Evolutionary conservation across 208 protist species (phyloP).

Genomic region (Histomonas meleagridis): DNA sequence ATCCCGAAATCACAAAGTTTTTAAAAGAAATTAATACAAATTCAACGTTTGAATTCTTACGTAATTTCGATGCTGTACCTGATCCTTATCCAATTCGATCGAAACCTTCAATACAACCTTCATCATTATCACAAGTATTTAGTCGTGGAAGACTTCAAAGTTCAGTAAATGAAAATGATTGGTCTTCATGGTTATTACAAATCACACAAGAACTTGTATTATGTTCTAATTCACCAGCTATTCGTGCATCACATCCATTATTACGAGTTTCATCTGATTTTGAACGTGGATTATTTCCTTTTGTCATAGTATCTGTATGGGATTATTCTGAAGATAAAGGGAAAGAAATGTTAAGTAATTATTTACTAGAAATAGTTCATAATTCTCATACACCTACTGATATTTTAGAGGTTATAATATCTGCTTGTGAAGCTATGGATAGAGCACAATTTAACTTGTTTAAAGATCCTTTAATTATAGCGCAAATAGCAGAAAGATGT

Average conservation of each 20-base stretch:
- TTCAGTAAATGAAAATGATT: neutral
- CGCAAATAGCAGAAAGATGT: neutral
- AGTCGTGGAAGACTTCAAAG: neutral
- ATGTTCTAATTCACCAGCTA: neutral
- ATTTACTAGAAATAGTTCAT: neutral
- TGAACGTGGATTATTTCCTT: neutral
- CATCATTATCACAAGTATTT: neutral
- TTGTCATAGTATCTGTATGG: neutral
- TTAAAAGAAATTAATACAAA: neutral
- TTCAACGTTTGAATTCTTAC: neutral
- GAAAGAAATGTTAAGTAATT: neutral
- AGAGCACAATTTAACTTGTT: neutral
- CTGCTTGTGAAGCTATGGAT: neutral
- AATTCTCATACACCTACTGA: neutral
- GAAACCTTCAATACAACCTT: neutral
- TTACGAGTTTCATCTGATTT: neutral
- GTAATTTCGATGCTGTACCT: neutral
- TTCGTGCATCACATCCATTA: neutral
- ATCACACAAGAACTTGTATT: conserved; percentile 3
- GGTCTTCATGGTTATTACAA: neutral
- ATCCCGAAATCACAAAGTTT: neutral
- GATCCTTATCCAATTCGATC: neutral
- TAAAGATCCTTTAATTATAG: neutral
- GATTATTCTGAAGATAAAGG: neutral
- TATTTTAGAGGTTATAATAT: conserved; percentile 8